Conservation (phyloP, 2,329 filamentous ascomycete species). For the Epichloe typhina region DNA sequence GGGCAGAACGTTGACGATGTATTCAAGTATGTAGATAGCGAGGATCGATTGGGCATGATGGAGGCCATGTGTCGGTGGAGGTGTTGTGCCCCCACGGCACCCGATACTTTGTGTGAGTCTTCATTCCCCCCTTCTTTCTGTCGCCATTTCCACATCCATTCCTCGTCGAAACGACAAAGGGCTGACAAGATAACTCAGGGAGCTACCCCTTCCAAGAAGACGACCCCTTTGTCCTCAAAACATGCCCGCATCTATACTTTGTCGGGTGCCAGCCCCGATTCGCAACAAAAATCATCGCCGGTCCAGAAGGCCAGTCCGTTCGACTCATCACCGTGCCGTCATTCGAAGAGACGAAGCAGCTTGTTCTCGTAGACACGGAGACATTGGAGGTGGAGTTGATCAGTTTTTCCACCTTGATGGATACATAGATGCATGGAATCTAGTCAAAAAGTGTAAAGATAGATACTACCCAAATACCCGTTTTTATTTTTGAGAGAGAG, state of each 20-base stretch:
- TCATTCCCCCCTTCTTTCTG: neutral
- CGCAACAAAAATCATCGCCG: slow-evolving; percentile 55
- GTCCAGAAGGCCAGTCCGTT: slow-evolving; percentile 54
- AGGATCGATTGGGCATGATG: slow-evolving; percentile 76
- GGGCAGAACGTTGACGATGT: slow-evolving; percentile 93
- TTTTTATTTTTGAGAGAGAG: neutral
- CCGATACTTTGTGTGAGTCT: slow-evolving; percentile 81
- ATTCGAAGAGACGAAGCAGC: slow-evolving; percentile 63
- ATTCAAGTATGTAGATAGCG: slow-evolving; percentile 73
- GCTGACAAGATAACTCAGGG: slow-evolving; percentile 36
- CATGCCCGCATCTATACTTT: slow-evolving; percentile 85
- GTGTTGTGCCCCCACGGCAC: slow-evolving; percentile 75
- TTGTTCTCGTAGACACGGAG: slow-evolving; percentile 77
- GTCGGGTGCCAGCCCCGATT: slow-evolving; percentile 75
- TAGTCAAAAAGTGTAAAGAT: neutral
- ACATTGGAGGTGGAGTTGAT: slow-evolving; percentile 67
- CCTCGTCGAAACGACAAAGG: neutral
- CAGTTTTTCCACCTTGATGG: slow-evolving; percentile 29
- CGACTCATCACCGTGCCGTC: slow-evolving; percentile 72
- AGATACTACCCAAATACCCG: neutral
- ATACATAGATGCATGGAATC: neutral
- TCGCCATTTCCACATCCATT: neutral
- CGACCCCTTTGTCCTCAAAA: slow-evolving; percentile 77
- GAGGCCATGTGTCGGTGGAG: slow-evolving; percentile 90
- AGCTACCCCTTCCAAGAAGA: slow-evolving; percentile 92